A percentile compares a stretch with the other conserved stretches of the same genome.
Evolutionary conservation across 2,329 filamentous ascomycete genomes (phyloP).

Genomic region (Talaromyces pinophilus): DNA sequence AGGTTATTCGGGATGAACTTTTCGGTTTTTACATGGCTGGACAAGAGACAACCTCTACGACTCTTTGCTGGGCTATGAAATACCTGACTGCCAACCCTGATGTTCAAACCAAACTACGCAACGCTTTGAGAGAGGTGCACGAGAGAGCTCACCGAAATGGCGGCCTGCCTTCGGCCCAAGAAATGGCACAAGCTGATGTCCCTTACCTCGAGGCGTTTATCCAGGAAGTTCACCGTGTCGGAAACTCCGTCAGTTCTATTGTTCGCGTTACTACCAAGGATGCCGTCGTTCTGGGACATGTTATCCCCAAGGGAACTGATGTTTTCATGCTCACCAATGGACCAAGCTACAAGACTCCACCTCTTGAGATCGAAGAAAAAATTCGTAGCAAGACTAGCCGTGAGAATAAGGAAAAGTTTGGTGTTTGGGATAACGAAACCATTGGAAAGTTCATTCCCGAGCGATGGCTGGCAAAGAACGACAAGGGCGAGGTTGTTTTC

Average conservation of each 20-base stretch:
- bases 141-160: constrained; percentile 24
- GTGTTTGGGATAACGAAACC: background rate
- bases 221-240: constrained; percentile 45
- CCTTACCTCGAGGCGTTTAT: constrained; percentile 48
- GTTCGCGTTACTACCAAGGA: constrained; percentile 39
- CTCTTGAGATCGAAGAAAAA: constrained; percentile 26
- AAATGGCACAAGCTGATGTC: constrained; percentile 35
- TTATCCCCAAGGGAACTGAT: constrained; percentile 43
- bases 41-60: constrained; percentile 51
- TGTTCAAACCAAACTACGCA: constrained; percentile 41
- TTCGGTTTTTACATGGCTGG: constrained; percentile 44
- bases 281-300: constrained; percentile 44
- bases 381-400: constrained; percentile 9
- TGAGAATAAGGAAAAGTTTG: background rate
- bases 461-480: background rate
- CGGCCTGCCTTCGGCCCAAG: constrained; percentile 32
- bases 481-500: background rate
- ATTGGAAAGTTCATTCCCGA: background rate
- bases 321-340: constrained; percentile 35
- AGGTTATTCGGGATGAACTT: constrained; percentile 27
- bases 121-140: constrained; percentile 33
- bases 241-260: constrained; percentile 29
- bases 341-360: constrained; percentile 32
- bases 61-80: constrained; percentile 46
- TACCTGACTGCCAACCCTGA: constrained; percentile 37